A percentile compares a stretch with the other conserved stretches of the same genome.
Conservation (phyloP, 2,329 filamentous ascomycete species). For the Penicillium brasilianum region DNA sequence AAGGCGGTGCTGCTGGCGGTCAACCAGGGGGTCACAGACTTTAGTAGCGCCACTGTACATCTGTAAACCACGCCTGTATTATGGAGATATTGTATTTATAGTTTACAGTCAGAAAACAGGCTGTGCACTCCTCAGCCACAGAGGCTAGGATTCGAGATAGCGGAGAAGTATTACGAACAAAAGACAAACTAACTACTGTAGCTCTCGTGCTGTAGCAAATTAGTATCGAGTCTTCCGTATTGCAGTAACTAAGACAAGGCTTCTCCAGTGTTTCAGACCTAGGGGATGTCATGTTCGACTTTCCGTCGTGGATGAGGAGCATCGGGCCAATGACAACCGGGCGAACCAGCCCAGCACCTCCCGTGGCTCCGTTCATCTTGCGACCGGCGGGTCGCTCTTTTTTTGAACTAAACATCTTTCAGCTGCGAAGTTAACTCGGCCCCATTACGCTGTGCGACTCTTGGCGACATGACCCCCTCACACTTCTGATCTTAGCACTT, state of each 20-base stretch:
- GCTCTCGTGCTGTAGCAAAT: no score
- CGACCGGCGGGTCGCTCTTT: slow-evolving; percentile 22
- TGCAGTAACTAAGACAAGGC: not conserved
- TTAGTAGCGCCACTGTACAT: no score
- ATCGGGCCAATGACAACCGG: slow-evolving; percentile 12
- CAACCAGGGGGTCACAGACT: no score
- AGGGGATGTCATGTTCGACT: not conserved
- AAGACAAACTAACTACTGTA: not conserved
- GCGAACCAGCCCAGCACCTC: slow-evolving; percentile 9
- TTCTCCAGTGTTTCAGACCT: not conserved
- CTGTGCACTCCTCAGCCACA: slow-evolving; percentile 5
- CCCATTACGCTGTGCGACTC: slow-evolving; percentile 10
- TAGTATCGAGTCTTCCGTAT: not conserved
- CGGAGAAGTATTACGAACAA: not conserved
- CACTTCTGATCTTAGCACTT: not conserved
- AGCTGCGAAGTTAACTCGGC: slow-evolving; percentile 11
- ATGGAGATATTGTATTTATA: not conserved
- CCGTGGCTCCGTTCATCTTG: slow-evolving; percentile 21
- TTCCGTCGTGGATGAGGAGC: not conserved
- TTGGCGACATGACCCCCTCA: slow-evolving; percentile 1
- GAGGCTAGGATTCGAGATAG: not conserved
- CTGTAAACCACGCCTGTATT: not conserved
- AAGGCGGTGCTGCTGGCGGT: no score
- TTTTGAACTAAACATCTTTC: slow-evolving; percentile 19
- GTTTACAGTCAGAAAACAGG: not conserved